Evolutionary conservation across 2,329 filamentous ascomycete species (phyloP).

Genomic region (Karstenula rhodostoma): DNA sequence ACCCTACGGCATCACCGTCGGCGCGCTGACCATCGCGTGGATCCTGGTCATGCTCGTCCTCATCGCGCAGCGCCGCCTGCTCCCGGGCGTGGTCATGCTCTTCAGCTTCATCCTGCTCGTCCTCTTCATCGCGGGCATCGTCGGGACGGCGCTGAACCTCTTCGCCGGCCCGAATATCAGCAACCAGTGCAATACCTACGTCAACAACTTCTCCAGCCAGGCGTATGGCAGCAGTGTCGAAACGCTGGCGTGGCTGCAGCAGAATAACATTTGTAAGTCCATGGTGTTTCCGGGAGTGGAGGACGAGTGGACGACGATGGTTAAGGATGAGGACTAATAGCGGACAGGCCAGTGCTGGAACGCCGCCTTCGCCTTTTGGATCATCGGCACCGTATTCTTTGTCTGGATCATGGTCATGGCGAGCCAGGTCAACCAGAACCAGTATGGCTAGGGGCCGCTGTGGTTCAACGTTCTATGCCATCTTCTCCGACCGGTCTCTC

Average conservation of each 20-base stretch:
- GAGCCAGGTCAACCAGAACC: constrained; percentile 61
- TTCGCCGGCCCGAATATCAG: constrained; percentile 67
- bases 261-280: constrained; percentile 66
- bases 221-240: constrained; percentile 59
- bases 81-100: constrained; percentile 67
- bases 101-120: constrained; percentile 69
- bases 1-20: constrained; percentile 68
- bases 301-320: background rate
- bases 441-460: constrained; percentile 44
- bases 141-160: constrained; percentile 69
- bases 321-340: constrained; percentile 24
- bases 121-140: constrained; percentile 67
- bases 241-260: constrained; percentile 69
- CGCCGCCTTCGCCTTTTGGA: constrained; percentile 69
- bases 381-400: constrained; percentile 69
- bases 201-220: constrained; percentile 52
- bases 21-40: constrained; percentile 65
- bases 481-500: background rate
- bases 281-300: too few relatives aligned
- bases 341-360: constrained; percentile 66
- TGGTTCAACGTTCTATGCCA: background rate
- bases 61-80: constrained; percentile 62
- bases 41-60: constrained; percentile 66
- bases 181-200: constrained; percentile 66
- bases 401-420: constrained; percentile 73